A percentile compares a stretch with the other conserved stretches of the same genome.
Evolutionary conservation across 2,329 filamentous ascomycete genomes (phyloP).

Genomic region (Aspergillus novofumigatus): DNA sequence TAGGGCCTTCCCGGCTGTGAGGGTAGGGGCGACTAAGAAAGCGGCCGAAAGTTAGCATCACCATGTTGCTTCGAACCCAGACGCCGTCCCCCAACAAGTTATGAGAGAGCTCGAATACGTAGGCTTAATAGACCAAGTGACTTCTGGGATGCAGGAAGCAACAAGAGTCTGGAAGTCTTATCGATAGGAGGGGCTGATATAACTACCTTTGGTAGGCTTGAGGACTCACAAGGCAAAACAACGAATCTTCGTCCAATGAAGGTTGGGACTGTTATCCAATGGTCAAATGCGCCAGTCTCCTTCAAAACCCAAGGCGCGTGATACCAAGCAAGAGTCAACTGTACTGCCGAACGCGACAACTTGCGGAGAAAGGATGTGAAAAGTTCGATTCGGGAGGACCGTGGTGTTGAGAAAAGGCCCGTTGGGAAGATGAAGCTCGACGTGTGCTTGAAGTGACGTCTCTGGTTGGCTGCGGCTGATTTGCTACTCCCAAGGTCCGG

Average conservation of each 20-base stretch:
- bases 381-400: neutral
- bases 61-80: conserved; percentile 20
- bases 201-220: neutral
- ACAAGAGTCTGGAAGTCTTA: conserved; percentile 1
- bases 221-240: neutral
- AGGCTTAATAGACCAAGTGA: neutral
- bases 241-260: neutral
- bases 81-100: neutral
- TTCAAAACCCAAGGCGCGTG: conserved; percentile 18
- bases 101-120: neutral
- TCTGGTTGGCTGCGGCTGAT: conserved; percentile 16
- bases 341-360: conserved; percentile 4
- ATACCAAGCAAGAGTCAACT: conserved; percentile 5
- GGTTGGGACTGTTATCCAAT: neutral
- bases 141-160: neutral
- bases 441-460: conserved; percentile 15
- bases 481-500: neutral
- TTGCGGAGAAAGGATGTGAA: conserved; percentile 4
- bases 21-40: conserved; percentile 36
- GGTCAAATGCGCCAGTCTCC: conserved; percentile 14
- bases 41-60: conserved; percentile 36
- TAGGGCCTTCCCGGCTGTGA: conserved; percentile 31
- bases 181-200: conserved; percentile 1
- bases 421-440: conserved; percentile 17
- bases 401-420: conserved; percentile 8